These are phyloP conservation scores for Puccinia coronata DNA, from an alignment of 1,284 basidiomycete genomes.

Conservation along the genomic window DNA sequence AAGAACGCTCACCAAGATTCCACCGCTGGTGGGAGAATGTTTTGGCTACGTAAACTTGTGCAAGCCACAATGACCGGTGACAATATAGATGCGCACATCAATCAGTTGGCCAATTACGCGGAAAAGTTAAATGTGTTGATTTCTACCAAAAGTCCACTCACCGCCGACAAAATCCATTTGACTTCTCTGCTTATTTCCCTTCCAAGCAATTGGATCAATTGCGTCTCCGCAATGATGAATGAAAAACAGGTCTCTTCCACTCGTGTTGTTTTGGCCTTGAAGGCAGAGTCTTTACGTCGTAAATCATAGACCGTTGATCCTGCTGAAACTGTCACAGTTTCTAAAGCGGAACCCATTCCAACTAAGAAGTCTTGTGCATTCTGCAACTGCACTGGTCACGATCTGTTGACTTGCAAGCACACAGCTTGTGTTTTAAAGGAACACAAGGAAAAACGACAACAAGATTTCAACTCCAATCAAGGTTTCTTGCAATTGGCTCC, in stretches of 20 bases:
- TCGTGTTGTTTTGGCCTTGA: not conserved
- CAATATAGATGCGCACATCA: not conserved
- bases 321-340: too few relatives aligned
- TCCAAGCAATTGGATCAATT: constrained; percentile 10
- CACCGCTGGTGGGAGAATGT: constrained; percentile 1
- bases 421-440: too few relatives aligned
- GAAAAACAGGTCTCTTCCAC: not conserved
- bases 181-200: constrained; percentile 2
- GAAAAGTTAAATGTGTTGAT: constrained; percentile 6
- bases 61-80: not conserved
- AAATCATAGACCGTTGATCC: not conserved
- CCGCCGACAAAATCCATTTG: constrained; percentile 1
- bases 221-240: constrained; percentile 25
- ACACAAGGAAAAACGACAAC: too few relatives aligned
- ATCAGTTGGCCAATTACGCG: not conserved
- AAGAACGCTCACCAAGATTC: not conserved
- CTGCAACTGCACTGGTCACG: too few relatives aligned
- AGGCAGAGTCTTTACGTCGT: not conserved
- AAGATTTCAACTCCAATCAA: too few relatives aligned
- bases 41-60: constrained; percentile 9
- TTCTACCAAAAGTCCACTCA: not conserved
- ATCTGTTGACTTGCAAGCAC: too few relatives aligned
- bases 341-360: too few relatives aligned
- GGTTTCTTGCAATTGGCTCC: too few relatives aligned
- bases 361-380: too few relatives aligned